Percentiles rank a stretch among this genome's conserved stretches.
These are phyloP conservation scores for Emericellopsis cladophorae DNA, from an alignment of 2,329 filamentous ascomycete species.

Conservation along the genomic window DNA sequence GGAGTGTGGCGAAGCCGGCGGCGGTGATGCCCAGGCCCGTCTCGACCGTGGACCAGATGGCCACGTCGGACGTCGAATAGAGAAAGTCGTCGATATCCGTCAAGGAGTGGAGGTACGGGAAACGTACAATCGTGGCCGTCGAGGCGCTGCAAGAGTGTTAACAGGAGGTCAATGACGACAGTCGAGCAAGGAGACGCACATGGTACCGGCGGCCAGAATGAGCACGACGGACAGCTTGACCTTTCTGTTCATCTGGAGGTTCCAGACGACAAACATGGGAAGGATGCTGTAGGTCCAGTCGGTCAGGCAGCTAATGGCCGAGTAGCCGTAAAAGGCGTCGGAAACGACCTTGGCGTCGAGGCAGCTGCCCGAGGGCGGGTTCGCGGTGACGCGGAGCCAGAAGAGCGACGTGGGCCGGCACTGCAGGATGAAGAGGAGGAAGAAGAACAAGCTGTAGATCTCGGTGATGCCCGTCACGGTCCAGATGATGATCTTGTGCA, in stretches of 20 bases:
- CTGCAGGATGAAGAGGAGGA: conserved; percentile 25
- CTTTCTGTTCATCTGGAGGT: conserved; percentile 22
- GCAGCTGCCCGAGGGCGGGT: conserved; percentile 17
- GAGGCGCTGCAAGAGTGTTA: conserved; percentile 16
- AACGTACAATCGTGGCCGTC: conserved; percentile 27
- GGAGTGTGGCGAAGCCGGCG: conserved; percentile 23
- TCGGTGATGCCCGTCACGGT: conserved; percentile 14
- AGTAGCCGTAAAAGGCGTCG: conserved; percentile 21
- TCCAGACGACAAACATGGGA: conserved; percentile 26
- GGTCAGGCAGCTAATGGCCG: conserved; percentile 21
- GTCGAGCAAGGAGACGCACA: conserved; percentile 14
- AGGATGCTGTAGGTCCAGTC: conserved; percentile 27
- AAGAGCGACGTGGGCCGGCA: conserved; percentile 24
- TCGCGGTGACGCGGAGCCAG: conserved; percentile 16
- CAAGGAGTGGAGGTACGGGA: conserved; percentile 25
- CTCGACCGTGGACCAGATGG: conserved; percentile 32
- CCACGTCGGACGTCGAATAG: conserved; percentile 27
- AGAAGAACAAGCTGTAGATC: conserved; percentile 20
- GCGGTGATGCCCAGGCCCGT: conserved; percentile 27
- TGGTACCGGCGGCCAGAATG: conserved; percentile 18
- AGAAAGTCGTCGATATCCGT: conserved; percentile 25
- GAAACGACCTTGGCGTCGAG: conserved; percentile 12
- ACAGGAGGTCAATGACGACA: background rate
- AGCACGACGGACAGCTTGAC: conserved; percentile 22
- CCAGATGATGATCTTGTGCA: conserved; percentile 18